Evolutionary conservation across 2,329 filamentous ascomycete species (phyloP), one percentile per base, ranked within the genome.

Genomic region (Colletotrichum kahawae): DNA sequence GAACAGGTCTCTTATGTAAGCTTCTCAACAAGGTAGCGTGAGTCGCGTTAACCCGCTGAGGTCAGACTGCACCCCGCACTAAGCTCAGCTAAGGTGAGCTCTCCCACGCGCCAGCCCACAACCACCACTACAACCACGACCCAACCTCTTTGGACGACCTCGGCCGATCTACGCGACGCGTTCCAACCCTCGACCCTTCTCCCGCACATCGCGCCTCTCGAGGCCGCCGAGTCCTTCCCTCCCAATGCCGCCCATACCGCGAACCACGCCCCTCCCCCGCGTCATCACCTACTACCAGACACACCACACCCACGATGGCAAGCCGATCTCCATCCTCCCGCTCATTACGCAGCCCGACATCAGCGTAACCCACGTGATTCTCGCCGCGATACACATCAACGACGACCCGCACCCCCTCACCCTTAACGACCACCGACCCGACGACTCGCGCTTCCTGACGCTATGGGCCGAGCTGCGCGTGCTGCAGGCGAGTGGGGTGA

Each of bases 301-400:
- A 1, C 89, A 89, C 36, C 89, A 91, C 80, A 84, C 87, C 77
- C 78, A 79, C 8, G 74, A 79, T 0, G 85, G 85, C 43, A 82
- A 84, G 8, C 85, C 86, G 75, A 87, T 92, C 77, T 90, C 90
- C 5, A 84, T 90, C 75, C 85, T 91, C 4, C 89, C 89, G 1
- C 84, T 92, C 70, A 81, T 91, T 77, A 86, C 83, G 18, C 83
- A 87, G 62, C 80, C 86, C 7, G 82, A 83, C 71, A 88, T 91
- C 76, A 82, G 87, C 48, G 82, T 90, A 31, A 98, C 96, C 0
- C 96, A 98, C 84, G 88, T 98, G 75, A 96, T 98, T 79, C 85
- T 98, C 64, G 95, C 95, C 7, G 95, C 96, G 14, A 92, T 98
- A 75, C 96, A 98, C 84, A 86, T 98, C 79, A 96, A 97, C 82